Evolutionary conservation across 73 alveolate species (phyloP), one percentile per base, ranked within the genome.

Genomic region (Paramecium biaurelia): DNA sequence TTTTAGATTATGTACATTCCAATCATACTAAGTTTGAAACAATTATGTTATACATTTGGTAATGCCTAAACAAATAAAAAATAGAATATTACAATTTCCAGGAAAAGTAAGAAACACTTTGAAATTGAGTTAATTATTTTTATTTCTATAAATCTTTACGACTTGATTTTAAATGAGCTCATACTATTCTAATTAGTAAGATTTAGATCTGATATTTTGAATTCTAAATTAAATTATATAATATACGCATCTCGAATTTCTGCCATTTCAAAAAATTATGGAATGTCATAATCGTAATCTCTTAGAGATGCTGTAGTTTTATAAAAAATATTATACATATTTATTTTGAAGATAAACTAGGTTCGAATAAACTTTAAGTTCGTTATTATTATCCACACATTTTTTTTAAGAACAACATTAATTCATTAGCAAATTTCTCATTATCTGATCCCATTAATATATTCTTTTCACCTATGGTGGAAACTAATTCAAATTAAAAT

Each of bases 391-490:
- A 35, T 20, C 86, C 86, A 34, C 86, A 72, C 56, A 72, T 20
- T 72, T 32, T 35, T 37, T 72, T 72, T 15, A 72, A n/a, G 59
- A 15, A 35, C 11, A 34, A 21, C 56, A 35, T 35, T 2, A 79
- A 30, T 20, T 41, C 74, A 23, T 79, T 30, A 6, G 90, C 70
- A 10, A 41, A 43, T 42, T 41, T 30, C 30, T 79, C 90, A 41
- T 32, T 30, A 2, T 79, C 90, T 12, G 70, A 79, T 42, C 90
- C 90, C 90, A 79, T 42, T 24, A 41, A 34, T 42, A 79, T 26
- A 79, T 79, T 79, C 49, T 79, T 79, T 23, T 63, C 90, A 9
- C 49, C 49, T 2, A 41, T 45, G 1, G 35, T 38, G 2, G 90
- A 79, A 20, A 23, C 23, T 14, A 79, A 79, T 23, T 79, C 90